Conservation (phyloP, 306 rosid species). For the Dryas alaskensis region DNA sequence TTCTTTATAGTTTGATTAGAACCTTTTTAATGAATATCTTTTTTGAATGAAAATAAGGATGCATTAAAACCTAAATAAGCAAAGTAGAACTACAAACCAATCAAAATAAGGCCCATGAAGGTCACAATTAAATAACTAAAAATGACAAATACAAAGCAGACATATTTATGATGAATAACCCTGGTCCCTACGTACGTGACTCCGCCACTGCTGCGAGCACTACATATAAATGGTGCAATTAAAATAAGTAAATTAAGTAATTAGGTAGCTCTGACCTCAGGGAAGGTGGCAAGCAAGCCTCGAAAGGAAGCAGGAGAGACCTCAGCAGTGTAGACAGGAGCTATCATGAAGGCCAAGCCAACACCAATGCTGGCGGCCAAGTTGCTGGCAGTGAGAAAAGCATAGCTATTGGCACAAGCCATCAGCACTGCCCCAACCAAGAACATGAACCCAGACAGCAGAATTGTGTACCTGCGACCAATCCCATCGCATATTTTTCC, state of each 20-base stretch:
- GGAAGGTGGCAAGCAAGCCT: conserved; percentile 59
- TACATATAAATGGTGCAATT: neutral
- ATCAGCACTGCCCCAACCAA: conserved; percentile 54
- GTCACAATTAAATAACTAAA: no score
- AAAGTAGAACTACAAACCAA: no score
- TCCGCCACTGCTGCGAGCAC: no score
- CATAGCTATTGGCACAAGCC: conserved; percentile 54
- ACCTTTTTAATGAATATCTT: no score
- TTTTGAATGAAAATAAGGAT: no score
- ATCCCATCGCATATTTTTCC: conserved; percentile 70
- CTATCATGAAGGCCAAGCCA: conserved; percentile 55
- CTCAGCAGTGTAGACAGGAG: conserved; percentile 61
- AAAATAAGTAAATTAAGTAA: neutral
- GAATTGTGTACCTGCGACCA: conserved; percentile 66
- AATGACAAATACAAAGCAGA: no score
- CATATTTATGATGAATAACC: no score
- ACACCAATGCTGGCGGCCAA: conserved; percentile 53
- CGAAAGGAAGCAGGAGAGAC: conserved; percentile 60
- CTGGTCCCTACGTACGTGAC: no score
- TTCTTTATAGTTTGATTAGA: no score
- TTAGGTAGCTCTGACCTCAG: conserved; percentile 35
- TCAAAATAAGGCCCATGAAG: no score
- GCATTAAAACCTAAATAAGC: no score
- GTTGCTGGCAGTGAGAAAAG: conserved; percentile 48
- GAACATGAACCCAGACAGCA: conserved; percentile 45